A percentile compares a stretch with the other conserved stretches of the same genome.
phyloP scores from a whole-genome alignment of 75 land plant genomes.

The Isoetes taiwanensis region DNA sequence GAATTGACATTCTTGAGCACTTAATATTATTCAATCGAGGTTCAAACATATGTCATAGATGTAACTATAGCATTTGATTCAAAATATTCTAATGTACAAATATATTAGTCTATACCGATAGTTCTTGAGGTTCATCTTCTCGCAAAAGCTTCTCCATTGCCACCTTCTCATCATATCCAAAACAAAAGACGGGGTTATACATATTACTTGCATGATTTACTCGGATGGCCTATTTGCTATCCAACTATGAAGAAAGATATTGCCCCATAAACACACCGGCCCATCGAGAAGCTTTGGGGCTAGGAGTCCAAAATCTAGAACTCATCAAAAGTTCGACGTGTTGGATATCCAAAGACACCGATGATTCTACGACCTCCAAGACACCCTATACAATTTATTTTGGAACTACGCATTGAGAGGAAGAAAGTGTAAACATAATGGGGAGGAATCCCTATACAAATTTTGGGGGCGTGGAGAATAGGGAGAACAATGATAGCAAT shows the following conservation, averaged over 20 bases:
- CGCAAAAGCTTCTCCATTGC: conserved; percentile 57
- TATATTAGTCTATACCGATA: conserved; percentile 52
- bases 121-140: conserved; percentile 54
- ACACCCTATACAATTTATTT: conserved; percentile 83
- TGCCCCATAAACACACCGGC: conserved; percentile 37
- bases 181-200: too few species aligned
- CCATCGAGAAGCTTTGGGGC: conserved; percentile 69
- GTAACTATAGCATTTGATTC: too few species aligned
- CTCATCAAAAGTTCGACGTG: conserved; percentile 70
- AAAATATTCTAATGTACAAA: not conserved
- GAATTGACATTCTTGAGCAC: too few species aligned
- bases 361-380: conserved; percentile 97
- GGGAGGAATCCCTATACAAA: too few species aligned
- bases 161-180: conserved; percentile 68
- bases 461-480: too few species aligned
- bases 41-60: too few species aligned
- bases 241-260: not conserved
- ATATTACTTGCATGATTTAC: not conserved
- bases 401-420: too few species aligned
- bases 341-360: conserved; percentile 87
- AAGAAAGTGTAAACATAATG: too few species aligned
- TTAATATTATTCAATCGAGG: too few species aligned
- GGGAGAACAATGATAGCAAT: too few species aligned
- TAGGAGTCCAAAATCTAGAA: conserved; percentile 85
- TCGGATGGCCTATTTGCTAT: not conserved